These are phyloP conservation scores for Berberis thunbergii DNA, from an alignment of 164 flowering plant species.

Conservation along the genomic window DNA sequence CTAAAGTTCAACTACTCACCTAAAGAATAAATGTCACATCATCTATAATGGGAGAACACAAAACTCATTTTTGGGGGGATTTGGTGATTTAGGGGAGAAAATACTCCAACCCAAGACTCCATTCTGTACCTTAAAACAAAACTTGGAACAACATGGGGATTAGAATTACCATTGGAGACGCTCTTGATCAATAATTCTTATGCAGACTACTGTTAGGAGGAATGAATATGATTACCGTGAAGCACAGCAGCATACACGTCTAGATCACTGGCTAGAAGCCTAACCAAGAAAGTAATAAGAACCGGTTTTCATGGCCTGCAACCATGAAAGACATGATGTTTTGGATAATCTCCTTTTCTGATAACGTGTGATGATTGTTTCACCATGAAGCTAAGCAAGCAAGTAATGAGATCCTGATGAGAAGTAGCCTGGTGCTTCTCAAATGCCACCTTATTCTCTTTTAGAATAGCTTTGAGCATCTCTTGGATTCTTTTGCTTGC, in stretches of 20 bases:
- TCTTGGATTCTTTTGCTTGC: neutral
- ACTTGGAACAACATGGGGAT: too few species aligned
- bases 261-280: neutral
- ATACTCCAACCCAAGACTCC: too few species aligned
- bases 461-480: neutral
- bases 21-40: too few species aligned
- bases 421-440: neutral
- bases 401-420: neutral
- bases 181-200: neutral
- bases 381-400: neutral
- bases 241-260: slow-evolving; percentile 20
- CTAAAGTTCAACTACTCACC: neutral
- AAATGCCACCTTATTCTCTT: neutral
- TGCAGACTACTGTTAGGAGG: neutral
- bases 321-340: neutral
- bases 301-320: neutral
- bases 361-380: neutral
- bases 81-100: too few species aligned
- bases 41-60: neutral
- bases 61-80: too few species aligned
- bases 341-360: neutral
- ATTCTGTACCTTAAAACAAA: too few species aligned
- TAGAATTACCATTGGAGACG: neutral
- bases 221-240: slow-evolving; percentile 9
- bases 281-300: neutral